phyloP scores from a whole-genome alignment of 768 basidiomycete species.

The Tylopilus subfusipes region DNA sequence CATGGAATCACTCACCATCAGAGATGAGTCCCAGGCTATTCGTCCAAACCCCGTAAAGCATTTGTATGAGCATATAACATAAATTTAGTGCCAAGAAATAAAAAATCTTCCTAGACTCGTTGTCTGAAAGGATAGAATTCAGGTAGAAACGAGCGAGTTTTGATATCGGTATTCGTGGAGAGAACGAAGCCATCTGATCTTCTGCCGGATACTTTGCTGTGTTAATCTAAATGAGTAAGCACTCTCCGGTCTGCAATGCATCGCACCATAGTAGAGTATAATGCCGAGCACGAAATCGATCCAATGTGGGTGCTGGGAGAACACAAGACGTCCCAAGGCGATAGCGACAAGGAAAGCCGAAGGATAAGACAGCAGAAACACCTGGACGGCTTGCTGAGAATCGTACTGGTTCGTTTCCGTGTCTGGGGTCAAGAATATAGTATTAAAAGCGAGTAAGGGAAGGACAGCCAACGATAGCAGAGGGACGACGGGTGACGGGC shows the following conservation, averaged over 20 bases:
- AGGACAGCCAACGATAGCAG: slow-evolving; percentile 54
- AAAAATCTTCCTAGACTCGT: slow-evolving; percentile 92
- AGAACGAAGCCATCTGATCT: slow-evolving; percentile 39
- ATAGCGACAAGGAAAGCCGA: slow-evolving; percentile 45
- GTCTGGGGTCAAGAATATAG: slow-evolving; percentile 59
- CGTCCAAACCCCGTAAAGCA: slow-evolving; percentile 97
- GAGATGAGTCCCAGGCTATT: slow-evolving; percentile 96
- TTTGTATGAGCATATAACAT: slow-evolving; percentile 95
- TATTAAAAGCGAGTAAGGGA: slow-evolving; percentile 58
- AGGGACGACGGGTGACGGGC: slow-evolving; percentile 50
- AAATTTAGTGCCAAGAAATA: slow-evolving; percentile 95
- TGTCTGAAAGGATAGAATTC: slow-evolving; percentile 86
- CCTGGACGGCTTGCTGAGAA: slow-evolving; percentile 49
- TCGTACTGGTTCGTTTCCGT: slow-evolving; percentile 45
- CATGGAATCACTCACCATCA: slow-evolving; percentile 62
- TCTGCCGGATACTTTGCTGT: slow-evolving; percentile 53
- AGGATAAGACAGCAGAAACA: slow-evolving; percentile 59
- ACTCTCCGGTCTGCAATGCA: background rate
- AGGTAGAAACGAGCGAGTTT: slow-evolving; percentile 66
- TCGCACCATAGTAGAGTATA: slow-evolving; percentile 64
- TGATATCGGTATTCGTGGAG: slow-evolving; percentile 51
- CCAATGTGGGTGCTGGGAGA: slow-evolving; percentile 57
- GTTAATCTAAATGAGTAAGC: slow-evolving; percentile 6
- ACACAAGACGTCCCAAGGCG: slow-evolving; percentile 58
- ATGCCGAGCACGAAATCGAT: slow-evolving; percentile 56